Evolutionary conservation across 148 eudicot genomes (phyloP), one percentile per base, ranked within the genome.

Genomic region (Talinum fruticosum): DNA sequence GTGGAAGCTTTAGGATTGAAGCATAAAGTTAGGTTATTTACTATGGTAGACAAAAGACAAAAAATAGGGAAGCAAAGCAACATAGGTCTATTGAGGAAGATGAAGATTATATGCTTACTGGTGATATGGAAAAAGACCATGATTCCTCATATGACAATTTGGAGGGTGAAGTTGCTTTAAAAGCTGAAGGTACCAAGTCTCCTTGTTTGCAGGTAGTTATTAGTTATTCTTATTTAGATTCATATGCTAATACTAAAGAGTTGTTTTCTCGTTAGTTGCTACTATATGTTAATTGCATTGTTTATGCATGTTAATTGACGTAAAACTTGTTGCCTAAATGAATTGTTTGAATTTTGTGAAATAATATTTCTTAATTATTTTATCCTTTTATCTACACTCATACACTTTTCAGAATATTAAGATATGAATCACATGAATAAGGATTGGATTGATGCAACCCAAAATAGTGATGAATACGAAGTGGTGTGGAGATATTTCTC

Each of bases 371-470:
- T 45, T 45, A 45, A 4, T 10, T 3, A 13, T 45, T 45, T 45
- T 45, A 45, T 45, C 16, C 16, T 5, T 13, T 45, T 45, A 45
- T 4, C 6, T 45, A 45, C 1, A 45, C 16, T 61, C 24, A 24
- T 26, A 26, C 24, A 24, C 28, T 26, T 61, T 61, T 8, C 66
- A 61, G 66, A 61, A 24, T 61, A 61, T n/a, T n/a, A n/a, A 61
- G 66, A 24, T 32, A 72, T 49, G 75, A 24, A 47, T 47, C 57
- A 49, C 14, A 10, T 49, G 2, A 72, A 32, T 32, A 72, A 72
- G 51, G 75, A 72, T 29, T 72, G 75, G 75, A 72, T 72, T 44
- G 74, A 72, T 72, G 75, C 75, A 72, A 37, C 57, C 12, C 61
- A 72, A 72, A 49, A 29, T 49, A 6, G 36, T 7, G 24, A 72